Evolutionary conservation across 2,329 filamentous ascomycete genomes (phyloP).

Genomic region (Xylaria sp.): DNA sequence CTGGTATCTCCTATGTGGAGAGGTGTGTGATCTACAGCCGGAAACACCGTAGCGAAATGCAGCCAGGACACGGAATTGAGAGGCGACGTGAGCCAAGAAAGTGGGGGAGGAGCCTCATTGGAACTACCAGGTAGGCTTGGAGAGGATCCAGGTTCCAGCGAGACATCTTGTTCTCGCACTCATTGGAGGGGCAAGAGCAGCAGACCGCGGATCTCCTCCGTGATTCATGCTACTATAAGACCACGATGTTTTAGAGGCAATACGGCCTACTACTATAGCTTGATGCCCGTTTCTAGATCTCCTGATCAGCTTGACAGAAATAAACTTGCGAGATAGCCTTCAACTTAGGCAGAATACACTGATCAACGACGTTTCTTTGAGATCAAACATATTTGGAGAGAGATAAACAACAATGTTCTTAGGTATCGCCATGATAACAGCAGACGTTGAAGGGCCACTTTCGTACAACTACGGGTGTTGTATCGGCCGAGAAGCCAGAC

Average conservation of each 20-base stretch:
- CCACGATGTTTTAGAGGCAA: slow-evolving; percentile 5
- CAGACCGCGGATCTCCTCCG: slow-evolving; percentile 23
- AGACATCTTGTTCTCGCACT: slow-evolving; percentile 3
- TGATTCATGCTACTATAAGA: slow-evolving; percentile 24
- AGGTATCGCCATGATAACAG: not conserved
- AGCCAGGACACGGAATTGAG: slow-evolving; percentile 30
- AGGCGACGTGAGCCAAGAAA: slow-evolving; percentile 32
- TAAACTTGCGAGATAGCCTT: slow-evolving; percentile 15
- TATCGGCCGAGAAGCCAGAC: slow-evolving; percentile 13
- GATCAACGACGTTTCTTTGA: slow-evolving; percentile 30
- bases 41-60: slow-evolving; percentile 45
- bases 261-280: slow-evolving; percentile 10
- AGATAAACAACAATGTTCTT: not conserved
- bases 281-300: slow-evolving; percentile 38
- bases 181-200: not conserved
- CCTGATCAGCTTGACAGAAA: slow-evolving; percentile 34
- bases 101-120: slow-evolving; percentile 39
- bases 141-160: slow-evolving; percentile 31
- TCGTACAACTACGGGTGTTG: slow-evolving; percentile 6
- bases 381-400: slow-evolving; percentile 17
- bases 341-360: slow-evolving; percentile 31
- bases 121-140: slow-evolving; percentile 27
- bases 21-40: slow-evolving; percentile 48
- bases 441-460: slow-evolving; percentile 3
- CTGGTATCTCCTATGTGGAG: slow-evolving; percentile 34